Evolutionary conservation across 2,329 filamentous ascomycete species (phyloP), one percentile per base, ranked within the genome.

Genomic region (Phaeomoniella chlamydospora): DNA sequence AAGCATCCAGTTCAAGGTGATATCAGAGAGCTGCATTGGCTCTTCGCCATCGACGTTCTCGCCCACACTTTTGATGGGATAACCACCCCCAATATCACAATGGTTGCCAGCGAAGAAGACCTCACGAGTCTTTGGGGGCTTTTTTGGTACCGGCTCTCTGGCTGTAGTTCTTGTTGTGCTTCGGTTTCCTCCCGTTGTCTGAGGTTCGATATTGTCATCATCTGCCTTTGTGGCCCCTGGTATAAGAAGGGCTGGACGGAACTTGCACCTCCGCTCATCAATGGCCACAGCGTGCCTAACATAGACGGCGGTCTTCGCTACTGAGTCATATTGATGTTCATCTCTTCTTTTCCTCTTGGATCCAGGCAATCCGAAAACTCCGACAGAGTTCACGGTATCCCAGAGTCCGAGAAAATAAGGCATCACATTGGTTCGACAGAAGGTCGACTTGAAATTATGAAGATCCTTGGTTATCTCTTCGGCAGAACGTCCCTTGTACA

Each of bases 81-180:
- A 72, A 0, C 69, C 69, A 1, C 69, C 69, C 2, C 69, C 69
- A 6, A 72, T 58, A 36, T 72, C 67, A 6, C 62, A 62, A 38
- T 72, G 69, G 37, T 63, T 63, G 1, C 69, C 69, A 0, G 68
- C 60, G 41, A 72, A 72, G 66, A 68, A 72, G 31, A 72, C 64
- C 41, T 72, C 68, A 33, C 18, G 16, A 18, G 16, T 34, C 15
- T 16, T 13, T 9, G 22, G 9, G n/a, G 22, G 22, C n/a, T n/a
- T 26, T n/a, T 26, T 62, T 61, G 39, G 68, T 53, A 36, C 65
- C 59, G 18, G 65, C 61, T 2, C 50, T 40, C 1, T 46, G 37
- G 12, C 49, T 39, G 2, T 50, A 44, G 17, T 49, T 37, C n/a
- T 43, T 37, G 13, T 47, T 42, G 12, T 48, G 41, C 14, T 45